Evolutionary conservation across 352 stramenopile species (phyloP).

Genomic region (Pythium pyrilobum): DNA sequence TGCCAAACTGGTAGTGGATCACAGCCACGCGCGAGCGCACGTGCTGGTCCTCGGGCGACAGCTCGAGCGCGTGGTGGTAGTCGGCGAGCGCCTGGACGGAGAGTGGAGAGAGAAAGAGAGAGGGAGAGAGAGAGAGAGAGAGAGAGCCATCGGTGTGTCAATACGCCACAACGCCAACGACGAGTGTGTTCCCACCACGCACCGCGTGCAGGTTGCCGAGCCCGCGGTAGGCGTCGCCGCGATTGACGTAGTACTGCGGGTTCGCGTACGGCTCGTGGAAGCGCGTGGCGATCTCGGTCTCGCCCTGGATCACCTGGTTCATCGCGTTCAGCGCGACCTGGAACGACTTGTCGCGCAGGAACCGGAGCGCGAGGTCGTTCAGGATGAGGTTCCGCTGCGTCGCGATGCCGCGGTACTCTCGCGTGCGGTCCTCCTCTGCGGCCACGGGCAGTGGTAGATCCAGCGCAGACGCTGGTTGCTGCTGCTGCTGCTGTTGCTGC

Average conservation of each 20-base stretch:
- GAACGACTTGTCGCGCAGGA: conserved; percentile 47
- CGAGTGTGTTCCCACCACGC: neutral
- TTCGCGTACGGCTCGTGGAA: conserved; percentile 41
- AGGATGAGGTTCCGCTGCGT: conserved; percentile 72
- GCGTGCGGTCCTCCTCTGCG: conserved; percentile 28
- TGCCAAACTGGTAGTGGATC: conserved; percentile 79
- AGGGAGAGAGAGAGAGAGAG: no score
- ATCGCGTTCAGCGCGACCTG: conserved; percentile 75
- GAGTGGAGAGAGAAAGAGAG: neutral
- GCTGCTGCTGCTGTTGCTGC: neutral
- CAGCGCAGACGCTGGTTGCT: neutral
- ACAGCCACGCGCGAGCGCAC: conserved; percentile 59
- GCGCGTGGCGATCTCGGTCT: conserved; percentile 40
- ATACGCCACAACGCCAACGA: neutral
- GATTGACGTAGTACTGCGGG: conserved; percentile 57
- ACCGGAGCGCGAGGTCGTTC: conserved; percentile 60
- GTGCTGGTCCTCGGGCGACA: conserved; percentile 41
- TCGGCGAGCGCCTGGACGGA: conserved; percentile 56
- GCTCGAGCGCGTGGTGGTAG: conserved; percentile 66
- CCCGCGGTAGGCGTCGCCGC: conserved; percentile 68
- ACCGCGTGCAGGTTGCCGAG: conserved; percentile 72
- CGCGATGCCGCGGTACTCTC: conserved; percentile 56
- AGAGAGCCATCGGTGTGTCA: no score
- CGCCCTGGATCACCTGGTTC: conserved; percentile 68
- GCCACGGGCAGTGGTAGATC: neutral